phyloP scores from a whole-genome alignment of 1,284 basidiomycete genomes.

The Pisolithus thermaeus region DNA sequence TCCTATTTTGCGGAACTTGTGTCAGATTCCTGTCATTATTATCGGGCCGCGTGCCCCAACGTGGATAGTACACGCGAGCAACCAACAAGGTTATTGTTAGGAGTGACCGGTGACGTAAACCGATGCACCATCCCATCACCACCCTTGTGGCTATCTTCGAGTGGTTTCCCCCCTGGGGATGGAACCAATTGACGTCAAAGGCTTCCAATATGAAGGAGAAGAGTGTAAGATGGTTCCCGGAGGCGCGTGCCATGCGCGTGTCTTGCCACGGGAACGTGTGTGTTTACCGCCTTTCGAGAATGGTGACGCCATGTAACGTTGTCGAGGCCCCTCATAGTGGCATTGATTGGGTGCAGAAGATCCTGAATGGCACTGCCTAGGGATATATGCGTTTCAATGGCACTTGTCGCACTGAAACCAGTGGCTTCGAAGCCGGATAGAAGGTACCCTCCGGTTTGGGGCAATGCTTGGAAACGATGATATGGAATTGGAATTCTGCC shows the following conservation, averaged over 20 bases:
- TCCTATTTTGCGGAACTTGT: no score
- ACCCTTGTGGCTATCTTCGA: neutral
- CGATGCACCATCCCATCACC: neutral
- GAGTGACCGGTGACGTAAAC: no score
- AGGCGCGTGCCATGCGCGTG: slow-evolving; percentile 23
- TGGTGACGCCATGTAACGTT: slow-evolving; percentile 17
- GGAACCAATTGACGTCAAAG: slow-evolving; percentile 7
- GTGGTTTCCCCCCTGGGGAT: neutral
- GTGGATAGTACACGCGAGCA: neutral
- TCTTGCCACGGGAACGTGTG: slow-evolving; percentile 24
- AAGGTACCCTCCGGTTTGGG: neutral
- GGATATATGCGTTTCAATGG: no score
- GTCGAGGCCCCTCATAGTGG: slow-evolving; percentile 6
- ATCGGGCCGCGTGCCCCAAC: no score
- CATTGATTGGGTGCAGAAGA: neutral
- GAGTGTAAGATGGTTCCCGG: slow-evolving; percentile 7
- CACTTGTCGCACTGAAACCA: neutral
- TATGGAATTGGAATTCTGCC: neutral
- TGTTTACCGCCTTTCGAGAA: slow-evolving; percentile 7
- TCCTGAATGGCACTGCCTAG: no score
- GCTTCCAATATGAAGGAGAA: neutral
- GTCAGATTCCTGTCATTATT: no score
- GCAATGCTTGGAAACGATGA: neutral
- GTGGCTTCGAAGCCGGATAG: neutral
- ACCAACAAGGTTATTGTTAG: neutral